phyloP scores from a whole-genome alignment of 2,329 filamentous ascomycete genomes.

The Aspergillus arachidicola region DNA sequence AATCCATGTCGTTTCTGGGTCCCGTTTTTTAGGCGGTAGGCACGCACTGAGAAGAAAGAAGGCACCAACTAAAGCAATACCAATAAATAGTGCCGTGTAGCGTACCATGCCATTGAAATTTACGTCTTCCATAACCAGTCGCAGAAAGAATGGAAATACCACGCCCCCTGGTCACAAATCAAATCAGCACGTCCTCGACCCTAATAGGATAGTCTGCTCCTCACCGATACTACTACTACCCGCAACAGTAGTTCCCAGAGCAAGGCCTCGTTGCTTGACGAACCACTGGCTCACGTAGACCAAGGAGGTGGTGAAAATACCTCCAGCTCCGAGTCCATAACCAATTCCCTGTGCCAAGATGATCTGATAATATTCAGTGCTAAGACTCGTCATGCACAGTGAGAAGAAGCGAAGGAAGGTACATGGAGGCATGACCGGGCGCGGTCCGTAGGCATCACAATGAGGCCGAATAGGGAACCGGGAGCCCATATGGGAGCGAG shows the following conservation, averaged over 20 bases:
- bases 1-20: constrained; percentile 29
- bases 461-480: constrained; percentile 22
- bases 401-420: constrained; percentile 12
- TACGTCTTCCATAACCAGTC: constrained; percentile 18
- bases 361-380: constrained; percentile 19
- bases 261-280: constrained; percentile 15
- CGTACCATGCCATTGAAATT: constrained; percentile 25
- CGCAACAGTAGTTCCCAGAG: constrained; percentile 14
- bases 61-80: constrained; percentile 19
- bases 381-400: constrained; percentile 19
- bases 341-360: constrained; percentile 20
- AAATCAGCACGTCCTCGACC: too few relatives aligned
- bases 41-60: constrained; percentile 26
- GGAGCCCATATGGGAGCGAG: constrained; percentile 42
- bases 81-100: constrained; percentile 26
- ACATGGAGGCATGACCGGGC: constrained; percentile 13
- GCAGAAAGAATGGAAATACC: constrained; percentile 27
- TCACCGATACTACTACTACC: constrained; percentile 20
- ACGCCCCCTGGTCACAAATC: constrained; percentile 14
- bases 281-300: constrained; percentile 25
- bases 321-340: constrained; percentile 20
- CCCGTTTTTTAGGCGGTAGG: constrained; percentile 33
- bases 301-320: constrained; percentile 17
- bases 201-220: too few relatives aligned
- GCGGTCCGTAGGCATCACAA: constrained; percentile 16